Evolutionary conservation across 129 eudicot species (phyloP).

Genomic region (Dittrichia graveolens): DNA sequence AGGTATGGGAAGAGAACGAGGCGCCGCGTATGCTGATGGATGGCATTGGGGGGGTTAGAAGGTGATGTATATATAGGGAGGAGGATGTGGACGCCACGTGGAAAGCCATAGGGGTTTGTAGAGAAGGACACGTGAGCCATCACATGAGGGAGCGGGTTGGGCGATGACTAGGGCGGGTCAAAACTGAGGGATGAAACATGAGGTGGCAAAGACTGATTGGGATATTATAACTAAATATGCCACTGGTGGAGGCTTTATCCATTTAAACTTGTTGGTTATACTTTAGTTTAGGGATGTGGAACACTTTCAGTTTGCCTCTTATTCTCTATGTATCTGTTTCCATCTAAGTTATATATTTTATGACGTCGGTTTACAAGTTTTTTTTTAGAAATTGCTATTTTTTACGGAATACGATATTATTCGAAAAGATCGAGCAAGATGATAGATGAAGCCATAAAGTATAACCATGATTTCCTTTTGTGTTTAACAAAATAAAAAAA

Average conservation of each 20-base stretch:
- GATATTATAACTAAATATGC: slow-evolving; percentile 6
- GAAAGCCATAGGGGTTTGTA: slow-evolving; percentile 20
- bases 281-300: slow-evolving; percentile 7
- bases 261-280: not conserved
- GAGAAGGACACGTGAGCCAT: slow-evolving; percentile 34
- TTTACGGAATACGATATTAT: too few relatives aligned
- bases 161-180: slow-evolving; percentile 25
- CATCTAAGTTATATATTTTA: not conserved
- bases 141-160: not conserved
- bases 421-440: too few relatives aligned
- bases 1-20: not conserved
- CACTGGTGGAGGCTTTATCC: slow-evolving; percentile 30
- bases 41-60: slow-evolving; percentile 15
- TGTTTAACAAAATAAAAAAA: too few relatives aligned
- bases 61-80: slow-evolving; percentile 23
- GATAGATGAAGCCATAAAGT: too few relatives aligned
- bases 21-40: slow-evolving; percentile 27
- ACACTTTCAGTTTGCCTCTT: not conserved
- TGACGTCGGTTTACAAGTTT: not conserved
- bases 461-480: too few relatives aligned
- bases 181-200: slow-evolving; percentile 25
- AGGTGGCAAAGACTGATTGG: slow-evolving; percentile 5
- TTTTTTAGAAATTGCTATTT: too few relatives aligned
- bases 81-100: slow-evolving; percentile 24
- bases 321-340: not conserved